Evolutionary conservation across 768 basidiomycete species (phyloP), one percentile per base, ranked within the genome.

Genomic region (Pluteus cervinus): DNA sequence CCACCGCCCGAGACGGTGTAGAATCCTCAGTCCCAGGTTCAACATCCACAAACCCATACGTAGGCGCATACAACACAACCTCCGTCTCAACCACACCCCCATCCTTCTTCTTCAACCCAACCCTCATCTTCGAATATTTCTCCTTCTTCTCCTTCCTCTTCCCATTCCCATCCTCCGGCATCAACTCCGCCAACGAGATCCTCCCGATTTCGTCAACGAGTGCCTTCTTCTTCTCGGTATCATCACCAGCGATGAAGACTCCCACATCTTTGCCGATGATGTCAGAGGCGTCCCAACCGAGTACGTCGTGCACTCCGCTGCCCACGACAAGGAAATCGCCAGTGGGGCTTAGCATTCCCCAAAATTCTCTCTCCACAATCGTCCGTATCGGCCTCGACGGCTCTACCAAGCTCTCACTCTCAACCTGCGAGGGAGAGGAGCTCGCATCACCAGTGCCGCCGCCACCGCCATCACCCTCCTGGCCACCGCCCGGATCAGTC

Each of bases 281-380:
- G 36, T 81, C 80, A 7, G 62, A 63, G 4, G 61, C 55, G 25
- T 63, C 59, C 73, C 75, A 82, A 7, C 81, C 86, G 3, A 90
- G 70, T 8, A 91, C 65, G 49, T 84, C 77, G 44, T 66, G 56
- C 35, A 77, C 65, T 3, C 66, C 72, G 2, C 58, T 52, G 6
- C 75, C 73, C 1, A 71, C 68, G 18, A 70, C 66, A 10, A 81
- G 55, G 36, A 82, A 63, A 3, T 73, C 69, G 5, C 72, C 66
- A 40, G 62, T 36, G 5, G 56, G 41, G 43, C 68, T 62, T 26
- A 76, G 39, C 62, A 65, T 56, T 7, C 73, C 79, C 83, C 79
- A 85, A 39, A 76, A 73, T 48, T 67, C 67, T 26, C 46, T 45
- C 25, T 50, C 46, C 15, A 46, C 46, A 29, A 42, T 44, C 39